Conservation (phyloP, 257 asterid genomes). For the Datura wrightii region DNA sequence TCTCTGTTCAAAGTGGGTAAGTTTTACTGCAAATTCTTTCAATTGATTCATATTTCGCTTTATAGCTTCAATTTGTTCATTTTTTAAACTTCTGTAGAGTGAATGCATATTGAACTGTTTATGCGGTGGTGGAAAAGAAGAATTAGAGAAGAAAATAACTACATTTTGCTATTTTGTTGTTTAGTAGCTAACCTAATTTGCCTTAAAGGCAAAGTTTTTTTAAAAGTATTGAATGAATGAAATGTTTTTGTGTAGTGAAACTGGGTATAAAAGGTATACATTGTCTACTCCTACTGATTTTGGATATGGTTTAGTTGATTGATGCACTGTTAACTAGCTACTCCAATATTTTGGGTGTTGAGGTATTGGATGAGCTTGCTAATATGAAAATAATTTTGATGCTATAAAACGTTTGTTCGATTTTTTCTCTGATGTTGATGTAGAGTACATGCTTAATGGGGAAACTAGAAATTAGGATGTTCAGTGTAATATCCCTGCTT, state of each 20-base stretch:
- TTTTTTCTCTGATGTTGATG: too few species aligned
- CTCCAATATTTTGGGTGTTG: not conserved
- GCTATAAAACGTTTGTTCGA: not conserved
- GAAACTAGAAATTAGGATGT: not conserved
- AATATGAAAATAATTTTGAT: not conserved
- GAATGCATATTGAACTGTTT: not conserved
- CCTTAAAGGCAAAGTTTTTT: not conserved
- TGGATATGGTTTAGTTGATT: too few species aligned
- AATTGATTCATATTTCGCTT: not conserved
- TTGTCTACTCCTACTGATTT: not conserved
- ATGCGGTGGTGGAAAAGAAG: not conserved
- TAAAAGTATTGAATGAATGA: not conserved
- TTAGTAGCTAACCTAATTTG: not conserved
- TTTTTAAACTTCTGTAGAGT: not conserved
- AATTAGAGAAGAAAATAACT: not conserved
- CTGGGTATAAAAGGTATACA: not conserved
- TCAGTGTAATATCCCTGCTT: not conserved
- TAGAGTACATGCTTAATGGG: not conserved
- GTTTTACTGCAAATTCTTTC: not conserved
- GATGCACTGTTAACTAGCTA: not conserved
- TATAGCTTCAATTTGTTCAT: not conserved
- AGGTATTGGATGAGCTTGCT: not conserved
- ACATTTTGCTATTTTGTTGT: not conserved
- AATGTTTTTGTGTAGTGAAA: not conserved
- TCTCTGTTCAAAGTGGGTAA: not conserved